Base-by-base conservation (phyloP, 148 eudicot genomes). In the Gaultheria prostrata region DNA sequence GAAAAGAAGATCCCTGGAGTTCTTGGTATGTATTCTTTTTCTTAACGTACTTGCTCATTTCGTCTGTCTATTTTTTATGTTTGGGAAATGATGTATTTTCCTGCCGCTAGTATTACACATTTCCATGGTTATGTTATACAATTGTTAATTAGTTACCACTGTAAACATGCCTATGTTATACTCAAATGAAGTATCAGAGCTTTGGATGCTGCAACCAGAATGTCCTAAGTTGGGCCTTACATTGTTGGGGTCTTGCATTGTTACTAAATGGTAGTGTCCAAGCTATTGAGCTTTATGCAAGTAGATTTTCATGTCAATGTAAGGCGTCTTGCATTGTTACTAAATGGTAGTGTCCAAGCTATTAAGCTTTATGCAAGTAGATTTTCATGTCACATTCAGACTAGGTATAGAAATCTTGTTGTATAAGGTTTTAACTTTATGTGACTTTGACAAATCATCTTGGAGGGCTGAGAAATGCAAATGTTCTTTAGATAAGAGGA, bases 1-100 rank as follows among this genome's bases (percentile, higher is more conserved):
- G 85, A 85, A 73, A 77, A 39, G 46, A 57, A 39, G 46, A 51
- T 28, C 77, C 78, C 82, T 70, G 83, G 57, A 20, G 51, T 75
- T 77, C 54, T 86, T 69, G 91, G 94, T 91, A 85, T 32, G 85
- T 51, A 30, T 67, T 83, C 70, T 21, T 77, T 59, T 71, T 33
- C 67, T 20, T 50, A 4, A 26, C 11, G 6, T 18, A 4, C 9
- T 14, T 67, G 75, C 35, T 80, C 13, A 8, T 61, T 39, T 51
- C 15, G 28, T 24, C 53, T 61, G 35, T 39, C 71, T 35, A 4
- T 63, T 8, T 2, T 4, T 43, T 35, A 35, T 18, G 59, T 35
- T 59, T 59, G 17, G 3, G 45, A 45, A 20, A 35, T 80, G 13
- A 14, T 80, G 15, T 80, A 43, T 80, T n/a, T 59, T 59, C 82